Evolutionary conservation across 2,329 filamentous ascomycete genomes (phyloP), one percentile per base, ranked within the genome.

Genomic region (Sporothrix dimorphospora): DNA sequence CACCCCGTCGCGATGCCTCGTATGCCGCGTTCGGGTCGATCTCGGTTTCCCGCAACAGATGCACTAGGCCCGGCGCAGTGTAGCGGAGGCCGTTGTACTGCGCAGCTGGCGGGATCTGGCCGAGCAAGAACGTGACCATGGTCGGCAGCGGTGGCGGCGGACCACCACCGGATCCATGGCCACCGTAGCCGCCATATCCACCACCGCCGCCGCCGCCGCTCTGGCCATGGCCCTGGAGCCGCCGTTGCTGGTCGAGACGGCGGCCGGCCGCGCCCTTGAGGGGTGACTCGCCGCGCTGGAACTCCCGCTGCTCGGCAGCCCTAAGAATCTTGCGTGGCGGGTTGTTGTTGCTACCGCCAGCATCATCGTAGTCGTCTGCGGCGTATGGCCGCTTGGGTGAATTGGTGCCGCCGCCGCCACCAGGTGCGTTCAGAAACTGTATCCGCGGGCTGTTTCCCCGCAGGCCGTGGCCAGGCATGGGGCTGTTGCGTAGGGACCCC

Each of bases 261-360:
- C 94, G 91, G 34, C 94, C 93, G 49, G 95, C 94, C 1, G 93
- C 93, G 16, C 94, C 94, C 80, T 98, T 99, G 49, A 98, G 86
- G 0, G 97, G 96, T 5, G 95, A 98, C 72, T 93, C 94, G n/a
- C 92, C 94, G 68, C 96, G 90, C 70, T 91, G 88, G 73, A 98
- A 87, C 79, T 98, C 97, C 76, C 94, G 92, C 4, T 78, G 77
- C 69, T 93, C 94, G 14, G 91, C 94, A 3, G 45, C 69, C 59
- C 97, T 90, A 66, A 91, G 88, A 69, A 98, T 87, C 80, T 98
- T 98, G 76, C 94, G 92, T 0, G 94, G 93, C 24, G 92, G 91
- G 34, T 59, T 51, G 34, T 49, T 51, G 55, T 51, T 30, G 57
- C 8, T 51, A 34, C 53, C 65, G 75, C 89, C 89, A 49, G 86